Conservation (phyloP, 2,329 filamentous ascomycete genomes). For the Fusarium nanum region DNA sequence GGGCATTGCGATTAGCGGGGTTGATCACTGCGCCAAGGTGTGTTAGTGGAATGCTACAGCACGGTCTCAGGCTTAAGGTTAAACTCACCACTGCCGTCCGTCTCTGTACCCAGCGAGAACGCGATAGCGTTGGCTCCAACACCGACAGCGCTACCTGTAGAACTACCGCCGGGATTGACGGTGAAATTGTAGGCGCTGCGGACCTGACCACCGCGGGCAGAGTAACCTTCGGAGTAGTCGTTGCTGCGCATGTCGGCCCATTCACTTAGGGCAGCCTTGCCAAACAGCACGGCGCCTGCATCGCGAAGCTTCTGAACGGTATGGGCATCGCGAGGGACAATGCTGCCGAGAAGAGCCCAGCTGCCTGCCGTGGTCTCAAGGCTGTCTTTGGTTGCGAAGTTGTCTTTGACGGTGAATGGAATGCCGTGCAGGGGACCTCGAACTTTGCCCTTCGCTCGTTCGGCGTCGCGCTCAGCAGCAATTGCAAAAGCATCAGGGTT, state of each 20-base stretch:
- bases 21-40: constrained; percentile 66
- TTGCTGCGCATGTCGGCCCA: constrained; percentile 79
- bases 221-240: constrained; percentile 76
- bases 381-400: constrained; percentile 78
- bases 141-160: constrained; percentile 72
- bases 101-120: constrained; percentile 79
- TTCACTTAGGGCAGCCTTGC: constrained; percentile 77
- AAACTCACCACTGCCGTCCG: constrained; percentile 69
- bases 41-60: constrained; percentile 14
- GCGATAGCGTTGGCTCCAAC: constrained; percentile 72
- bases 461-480: constrained; percentile 68
- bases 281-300: constrained; percentile 76
- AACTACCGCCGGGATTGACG: constrained; percentile 75
- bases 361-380: constrained; percentile 81
- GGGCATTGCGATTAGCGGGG: constrained; percentile 74
- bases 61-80: background rate
- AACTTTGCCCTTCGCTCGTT: constrained; percentile 66
- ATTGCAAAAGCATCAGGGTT: constrained; percentile 76
- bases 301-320: constrained; percentile 71
- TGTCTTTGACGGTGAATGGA: constrained; percentile 76
- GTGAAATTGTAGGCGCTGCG: constrained; percentile 76
- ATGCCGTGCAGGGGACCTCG: constrained; percentile 80
- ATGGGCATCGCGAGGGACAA: constrained; percentile 74
- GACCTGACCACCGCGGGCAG: constrained; percentile 71
- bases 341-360: constrained; percentile 72